Percentiles rank a stretch among this genome's conserved stretches.
phyloP scores from a whole-genome alignment of 139 green algal genomes.

The Gonium pectorale region DNA sequence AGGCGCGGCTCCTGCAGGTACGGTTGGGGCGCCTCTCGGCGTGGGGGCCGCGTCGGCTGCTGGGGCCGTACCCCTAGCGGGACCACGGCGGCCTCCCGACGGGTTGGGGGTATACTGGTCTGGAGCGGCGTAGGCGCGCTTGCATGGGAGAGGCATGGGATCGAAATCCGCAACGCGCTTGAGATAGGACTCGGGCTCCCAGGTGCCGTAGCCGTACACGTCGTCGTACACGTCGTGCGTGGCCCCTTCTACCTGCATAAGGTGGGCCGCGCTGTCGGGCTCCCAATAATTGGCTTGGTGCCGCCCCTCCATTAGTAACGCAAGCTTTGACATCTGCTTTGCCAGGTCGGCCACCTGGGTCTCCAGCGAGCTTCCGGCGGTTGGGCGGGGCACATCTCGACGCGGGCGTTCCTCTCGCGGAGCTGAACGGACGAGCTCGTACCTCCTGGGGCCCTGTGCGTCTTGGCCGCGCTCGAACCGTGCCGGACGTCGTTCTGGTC shows the following conservation, averaged over 20 bases:
- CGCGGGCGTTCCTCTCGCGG: neutral
- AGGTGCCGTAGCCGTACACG: no score
- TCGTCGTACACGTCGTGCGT: neutral
- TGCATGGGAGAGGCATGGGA: no score
- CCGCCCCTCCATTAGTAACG: neutral
- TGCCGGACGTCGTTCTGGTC: neutral
- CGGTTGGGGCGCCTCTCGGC: no score
- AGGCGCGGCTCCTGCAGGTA: no score
- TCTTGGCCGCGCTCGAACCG: neutral
- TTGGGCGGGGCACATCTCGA: neutral
- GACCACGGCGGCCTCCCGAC: no score
- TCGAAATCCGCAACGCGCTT: no score
- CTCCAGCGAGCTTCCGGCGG: neutral
- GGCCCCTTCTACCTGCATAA: neutral
- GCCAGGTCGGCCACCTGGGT: neutral
- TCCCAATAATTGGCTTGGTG: neutral
- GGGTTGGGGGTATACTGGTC: no score
- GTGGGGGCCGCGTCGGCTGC: neutral
- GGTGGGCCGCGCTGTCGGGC: neutral
- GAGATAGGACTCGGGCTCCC: no score
- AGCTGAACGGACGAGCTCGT: no score
- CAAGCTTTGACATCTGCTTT: neutral
- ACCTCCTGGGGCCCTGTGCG: no score
- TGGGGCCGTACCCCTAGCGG: neutral
- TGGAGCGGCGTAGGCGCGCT: no score